Base-by-base conservation (phyloP, 148 eudicot genomes). In the Arctostaphylos glauca region DNA sequence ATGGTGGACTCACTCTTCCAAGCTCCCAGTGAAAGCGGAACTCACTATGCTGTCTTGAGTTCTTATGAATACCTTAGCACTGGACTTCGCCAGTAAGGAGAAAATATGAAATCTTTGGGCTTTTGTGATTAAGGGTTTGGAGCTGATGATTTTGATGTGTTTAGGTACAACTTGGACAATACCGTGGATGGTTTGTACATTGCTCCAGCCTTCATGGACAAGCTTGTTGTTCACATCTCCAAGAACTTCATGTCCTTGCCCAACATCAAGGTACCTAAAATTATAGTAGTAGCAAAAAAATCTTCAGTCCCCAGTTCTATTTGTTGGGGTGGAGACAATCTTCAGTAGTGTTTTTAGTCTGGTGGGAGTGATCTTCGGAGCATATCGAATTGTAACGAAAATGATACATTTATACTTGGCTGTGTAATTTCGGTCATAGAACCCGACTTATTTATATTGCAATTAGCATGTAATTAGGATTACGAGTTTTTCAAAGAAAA, bases 131-230 rank as follows among this genome's bases (percentile, higher is more conserved):
- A 5, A 5, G 6, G 54, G 54, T 50, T 50, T 50, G 54, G 54
- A 50, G 10, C 10, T 50, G 54, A 47, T 79, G 49, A 15, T 74
- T 47, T 59, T 77, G 0, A 21, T 80, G 18, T 31, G 6, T 86
- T 46, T 81, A 92, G 92, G 82, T 93, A 92, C 88, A 81, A 84
- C 75, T 49, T 95, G 81, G 98, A 95, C 94, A 95, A 95, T 87
- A 89, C 55, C 62, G 66, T 89, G 86, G 93, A 89, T 80, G 96
- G 95, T 68, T 87, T 88, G 44, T 95, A 95, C 92, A 95, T 95
- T 55, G 98, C 98, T 58, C 98, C 97, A 1, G 97, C 97, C 15
- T 95, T 95, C 92, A 92, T 95, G 98, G 98, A 95, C 94, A 95
- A 95, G 92, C 93, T 95, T 78, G 88, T 92, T 74, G 96, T 95